Evolutionary conservation across 441 rosid species (phyloP), one percentile per base, ranked within the genome.

Genomic region (Erodium moschatum): DNA sequence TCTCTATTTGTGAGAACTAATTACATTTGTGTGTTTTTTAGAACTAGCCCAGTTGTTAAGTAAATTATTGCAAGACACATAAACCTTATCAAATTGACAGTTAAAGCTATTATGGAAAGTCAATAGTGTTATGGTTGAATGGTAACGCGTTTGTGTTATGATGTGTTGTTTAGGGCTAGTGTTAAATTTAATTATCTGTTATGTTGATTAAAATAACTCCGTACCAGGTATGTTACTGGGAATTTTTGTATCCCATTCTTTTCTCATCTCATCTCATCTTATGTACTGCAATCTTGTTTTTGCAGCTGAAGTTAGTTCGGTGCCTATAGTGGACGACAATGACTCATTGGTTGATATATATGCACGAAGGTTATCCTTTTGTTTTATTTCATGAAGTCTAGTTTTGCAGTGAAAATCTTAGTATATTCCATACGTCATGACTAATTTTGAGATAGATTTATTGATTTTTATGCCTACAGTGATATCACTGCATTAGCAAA

Each of bases 401-500:
- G 31, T 6, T 7, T 29, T 29, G 9, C 15, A 10, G 6, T 68
- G 6, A 42, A 44, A 54, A 44, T 63, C 13, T 2, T 58, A 19
- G 9, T 56, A 68, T 80, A 44, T 67, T 73, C 75, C 66, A 58
- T 24, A 31, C 44, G 7, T 6, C 31, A 29, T 29, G 31, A 29
- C 31, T 4, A 29, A 29, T 29, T 71, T 60, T 48, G 38, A 19
- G 27, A 40, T 27, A 60, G n/a, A 18, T 29, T 46, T 13, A 29
- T 72, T 69, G 18, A 31, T 35, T 64, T 60, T 8, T 64, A 29
- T 29, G 19, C 33, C 66, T 54, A 61, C 85, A 96, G 99, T 83
- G 99, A 96, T 75, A 96, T 96, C 76, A 92, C 98, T 27, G 91
- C 99, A 67, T 77, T 96, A 85, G 98, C 98, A 42, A 96, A 86